Evolutionary conservation across 2,329 filamentous ascomycete species (phyloP), one percentile per base, ranked within the genome.

Genomic region (Sporothrix protearum): DNA sequence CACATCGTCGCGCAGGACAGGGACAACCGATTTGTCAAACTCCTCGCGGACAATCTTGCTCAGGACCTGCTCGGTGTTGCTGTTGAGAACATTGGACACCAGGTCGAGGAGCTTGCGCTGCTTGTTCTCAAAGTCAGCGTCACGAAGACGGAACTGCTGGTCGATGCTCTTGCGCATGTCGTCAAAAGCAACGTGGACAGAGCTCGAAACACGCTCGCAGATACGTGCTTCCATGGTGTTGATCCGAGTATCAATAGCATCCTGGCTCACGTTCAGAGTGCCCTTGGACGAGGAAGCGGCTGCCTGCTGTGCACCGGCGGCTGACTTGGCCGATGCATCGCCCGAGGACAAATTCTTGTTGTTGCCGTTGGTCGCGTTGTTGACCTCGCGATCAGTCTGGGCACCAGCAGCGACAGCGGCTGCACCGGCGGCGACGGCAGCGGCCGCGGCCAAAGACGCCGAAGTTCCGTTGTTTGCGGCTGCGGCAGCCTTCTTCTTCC

Each of bases 21-120:
- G 95, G 69, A 97, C 84, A 59, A 97, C 88, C 16, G 89, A 86
- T 71, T 89, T 86, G 73, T 92, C 87, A 75, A 97, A 92, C 79
- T 92, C 91, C 64, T 89, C 86, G 63, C 88, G 87, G 68, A 97
- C 90, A 75, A 97, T 92, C 73, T 89, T 89, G 73, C 89, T 85
- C 49, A 97, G 85, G 28, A 92, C 92, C 76, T 91, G 90, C 80
- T 90, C 85, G 25, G 87, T 89, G 77, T 89, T 89, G 73, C 86
- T 84, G 74, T 87, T 88, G 64, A 91, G 82, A 45, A 89, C 87
- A 45, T 86, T 82, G 4, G 86, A 88, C 49, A 89, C 86, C 78
- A 87, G 83, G 73, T 87, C 84, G 55, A 89, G 81, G 22, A 89
- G 80, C 75, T 85, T 84, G 22, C 84, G 80, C 77, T 88, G 86